phyloP scores from a whole-genome alignment of 2,329 filamentous ascomycete genomes.

The Sarocladium strictum region DNA sequence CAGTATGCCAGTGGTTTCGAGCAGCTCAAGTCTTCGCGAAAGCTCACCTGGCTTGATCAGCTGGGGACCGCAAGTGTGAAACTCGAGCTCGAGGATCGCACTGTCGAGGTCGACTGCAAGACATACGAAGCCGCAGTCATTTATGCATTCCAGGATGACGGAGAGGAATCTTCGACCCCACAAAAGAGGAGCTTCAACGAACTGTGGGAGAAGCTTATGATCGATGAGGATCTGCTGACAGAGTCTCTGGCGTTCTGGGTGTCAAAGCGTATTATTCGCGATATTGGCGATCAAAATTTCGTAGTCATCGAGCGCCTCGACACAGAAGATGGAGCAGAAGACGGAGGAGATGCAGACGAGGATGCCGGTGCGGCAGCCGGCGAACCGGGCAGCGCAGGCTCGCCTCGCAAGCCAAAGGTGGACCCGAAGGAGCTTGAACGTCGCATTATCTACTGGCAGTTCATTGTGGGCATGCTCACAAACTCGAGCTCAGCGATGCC shows the following conservation, averaged over 20 bases:
- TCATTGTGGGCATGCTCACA: slow-evolving; percentile 91
- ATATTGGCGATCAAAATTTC: slow-evolving; percentile 49
- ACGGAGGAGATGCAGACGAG: slow-evolving; percentile 25
- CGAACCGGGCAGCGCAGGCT: slow-evolving; percentile 14
- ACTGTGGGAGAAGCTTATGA: slow-evolving; percentile 54
- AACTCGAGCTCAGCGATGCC: slow-evolving; percentile 81
- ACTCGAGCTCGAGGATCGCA: slow-evolving; percentile 76
- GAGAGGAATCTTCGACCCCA: slow-evolving; percentile 24
- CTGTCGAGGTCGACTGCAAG: slow-evolving; percentile 63
- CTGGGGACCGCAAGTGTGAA: slow-evolving; percentile 76
- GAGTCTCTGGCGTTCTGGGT: slow-evolving; percentile 67
- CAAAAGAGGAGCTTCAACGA: slow-evolving; percentile 43
- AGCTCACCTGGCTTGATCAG: slow-evolving; percentile 81
- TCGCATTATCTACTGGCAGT: slow-evolving; percentile 74
- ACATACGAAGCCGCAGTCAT: slow-evolving; percentile 88
- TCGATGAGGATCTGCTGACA: slow-evolving; percentile 67
- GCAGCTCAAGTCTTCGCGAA: slow-evolving; percentile 72
- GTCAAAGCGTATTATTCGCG: slow-evolving; percentile 59
- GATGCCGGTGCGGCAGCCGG: slow-evolving; percentile 16
- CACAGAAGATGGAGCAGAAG: slow-evolving; percentile 22
- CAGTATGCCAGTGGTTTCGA: slow-evolving; percentile 73
- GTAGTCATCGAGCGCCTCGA: slow-evolving; percentile 62
- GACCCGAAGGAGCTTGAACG: slow-evolving; percentile 59
- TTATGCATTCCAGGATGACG: slow-evolving; percentile 63
- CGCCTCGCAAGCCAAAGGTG: slow-evolving; percentile 48